phyloP scores from a whole-genome alignment of 495 filamentous ascomycete species.

The Rhizodiscina lignyota region DNA sequence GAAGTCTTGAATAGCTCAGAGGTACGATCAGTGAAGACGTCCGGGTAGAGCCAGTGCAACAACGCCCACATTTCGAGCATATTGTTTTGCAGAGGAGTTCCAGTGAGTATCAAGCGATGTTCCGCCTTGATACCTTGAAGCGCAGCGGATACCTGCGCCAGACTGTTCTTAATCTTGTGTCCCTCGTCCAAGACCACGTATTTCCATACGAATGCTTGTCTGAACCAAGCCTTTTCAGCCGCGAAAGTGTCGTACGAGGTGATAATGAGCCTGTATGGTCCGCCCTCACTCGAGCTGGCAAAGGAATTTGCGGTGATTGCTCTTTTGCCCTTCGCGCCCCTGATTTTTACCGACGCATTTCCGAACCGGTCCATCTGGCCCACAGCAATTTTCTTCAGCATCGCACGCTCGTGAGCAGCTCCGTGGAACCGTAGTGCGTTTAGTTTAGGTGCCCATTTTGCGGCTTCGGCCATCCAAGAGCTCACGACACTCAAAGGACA shows the following conservation, averaged over 20 bases:
- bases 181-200: constrained; percentile 44
- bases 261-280: constrained; percentile 33
- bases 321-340: no score
- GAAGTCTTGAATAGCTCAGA: constrained; percentile 35
- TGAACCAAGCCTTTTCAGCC: no score
- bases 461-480: constrained; percentile 39
- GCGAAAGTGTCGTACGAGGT: constrained; percentile 47
- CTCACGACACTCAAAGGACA: constrained; percentile 42
- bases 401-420: constrained; percentile 26
- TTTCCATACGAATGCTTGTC: constrained; percentile 38
- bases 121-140: constrained; percentile 36
- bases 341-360: no score
- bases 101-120: constrained; percentile 44
- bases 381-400: no score
- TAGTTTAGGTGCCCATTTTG: constrained; percentile 40
- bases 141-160: constrained; percentile 30
- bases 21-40: constrained; percentile 40
- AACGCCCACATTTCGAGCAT: constrained; percentile 45
- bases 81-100: constrained; percentile 50
- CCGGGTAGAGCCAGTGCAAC: constrained; percentile 45
- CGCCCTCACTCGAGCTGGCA: no score
- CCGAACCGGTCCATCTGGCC: no score
- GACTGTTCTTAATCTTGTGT: constrained; percentile 43
- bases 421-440: constrained; percentile 43
- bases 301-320: no score